Evolutionary conservation across 768 basidiomycete species (phyloP), one percentile per base, ranked within the genome.

Genomic region (Krasilnikovozyma curviuscula): DNA sequence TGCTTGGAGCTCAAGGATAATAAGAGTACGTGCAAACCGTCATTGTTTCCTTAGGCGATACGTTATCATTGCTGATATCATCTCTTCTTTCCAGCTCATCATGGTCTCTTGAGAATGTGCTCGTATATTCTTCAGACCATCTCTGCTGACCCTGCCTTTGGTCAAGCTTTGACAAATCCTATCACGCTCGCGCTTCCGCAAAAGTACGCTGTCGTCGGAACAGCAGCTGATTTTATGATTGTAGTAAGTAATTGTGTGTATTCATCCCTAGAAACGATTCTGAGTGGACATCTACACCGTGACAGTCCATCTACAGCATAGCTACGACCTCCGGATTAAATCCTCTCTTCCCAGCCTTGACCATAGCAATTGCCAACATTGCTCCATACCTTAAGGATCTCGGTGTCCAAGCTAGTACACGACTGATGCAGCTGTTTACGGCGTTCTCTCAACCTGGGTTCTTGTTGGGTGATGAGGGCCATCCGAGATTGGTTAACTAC

Each of bases 111-210:
- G 58, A 75, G 91, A 49, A 78, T 83, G 5, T 67, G 89, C 28
- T 85, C 85, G 3, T 95, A 91, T 63, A 79, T 93, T 52, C 68
- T 97, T 5, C 93, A 97, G 60, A 79, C 82, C 3, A 65, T 98
- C 30, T 89, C 88, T 3, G 79, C 86, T 0, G 85, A 93, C 56
- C 70, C 73, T 27, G 68, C 72, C 0, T 91, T 95, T 57, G 83
- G 80, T 1, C 56, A 64, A n/a, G 74, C 75, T 46, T 67, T 93
- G 29, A 69, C 71, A n/a, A 70, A 67, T 40, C 75, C 78, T 3
- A 67, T 84, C 35, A 40, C 58, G 12, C 35, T 73, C 2, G 69
- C 76, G 33, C 61, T 86, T 40, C 82, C 84, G 3, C 67, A 76
- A 8, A 89, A 83, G 63, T 91, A 77, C 79, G 71, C 71, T 45